Evolutionary conservation across 2,329 filamentous ascomycete species (phyloP), one percentile per base, ranked within the genome.

Genomic region (Colletotrichum noveboracense): DNA sequence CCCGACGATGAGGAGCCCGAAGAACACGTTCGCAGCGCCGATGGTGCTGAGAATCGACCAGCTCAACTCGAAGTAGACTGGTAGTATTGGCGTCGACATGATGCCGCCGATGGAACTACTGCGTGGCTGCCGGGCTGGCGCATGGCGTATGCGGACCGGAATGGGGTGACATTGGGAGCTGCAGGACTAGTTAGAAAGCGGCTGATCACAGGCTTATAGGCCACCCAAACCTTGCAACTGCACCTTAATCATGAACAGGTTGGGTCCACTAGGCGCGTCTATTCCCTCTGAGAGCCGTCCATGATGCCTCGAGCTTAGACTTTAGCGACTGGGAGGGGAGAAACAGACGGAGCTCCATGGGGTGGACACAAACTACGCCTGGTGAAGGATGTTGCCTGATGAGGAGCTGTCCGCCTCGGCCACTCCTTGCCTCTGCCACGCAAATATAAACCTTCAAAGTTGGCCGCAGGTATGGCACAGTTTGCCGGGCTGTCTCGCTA

Each of bases 41-140:
- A 88, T 84, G 62, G 84, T 85, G 79, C 85, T 88, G 71, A 88
- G 83, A 34, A 87, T 86, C 24, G 85, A 83, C 86, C 86, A 87
- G 80, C 85, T 85, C 71, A 84, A 79, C 79, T 87, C 86, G 71
- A 84, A 87, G 70, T 87, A 87, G 6, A 83, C 72, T 4, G 78
- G 78, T 14, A 66, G 5, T 32, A 74, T 65, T 34, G 65, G 65
- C 65, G 70, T 74, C 28, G 70, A 68, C 74, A 74, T 74, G 28
- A 26, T 61, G 26, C 7, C 34, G 48, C 30, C 12, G 58, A 48
- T 38, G 34, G 38, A 38, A 36, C 34, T 36, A 13, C 13, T 28
- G 5, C 13, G 18, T 7, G 14, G 18, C 52, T 26, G 9, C 26
- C 24, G n/a, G 16, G 18, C 43, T 34, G 66, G 16, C 26, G 26